Base-by-base conservation (phyloP, 192 early-diverging fungal genomes). In the Backusella tarrabulga region DNA sequence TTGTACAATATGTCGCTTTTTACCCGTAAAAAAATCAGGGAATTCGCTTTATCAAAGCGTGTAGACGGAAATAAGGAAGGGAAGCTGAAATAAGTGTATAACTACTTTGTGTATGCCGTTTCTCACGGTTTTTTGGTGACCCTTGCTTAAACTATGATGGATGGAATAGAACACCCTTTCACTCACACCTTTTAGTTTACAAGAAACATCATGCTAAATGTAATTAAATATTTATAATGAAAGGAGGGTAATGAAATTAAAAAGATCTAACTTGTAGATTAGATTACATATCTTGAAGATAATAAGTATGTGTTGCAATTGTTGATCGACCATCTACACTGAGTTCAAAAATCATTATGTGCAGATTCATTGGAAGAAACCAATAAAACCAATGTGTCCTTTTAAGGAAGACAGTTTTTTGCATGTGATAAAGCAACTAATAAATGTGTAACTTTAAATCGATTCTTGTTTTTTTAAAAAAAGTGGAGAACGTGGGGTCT, bases 361-460 rank as follows among this genome's bases (percentile, higher is more conserved):
- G 46, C 46, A 50, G 46, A 50, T 50, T 50, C 46, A 50, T 50
- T 50, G 46, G 46, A 50, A 50, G 46, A 50, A n/a, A n/a, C 19
- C 46, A 50, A 50, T 50, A 38, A 38, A 70, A 34, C 34, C 21
- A 41, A 41, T 70, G 38, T 70, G 68, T 41, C 34, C 68, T 70
- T 38, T 70, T 68, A 68, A 36, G 29, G 67, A 35, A 36, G 67
- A 36, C 34, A 68, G 63, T 4, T 63, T 54, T 29, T 63, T 44
- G 29, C 71, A 72, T 72, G 71, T 72, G 71, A 72, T 72, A 72
- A 50, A 46, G 19, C 19, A 70, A 70, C 6, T 17, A 35, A 12
- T 70, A 38, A 6, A 23, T 15, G 71, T 72, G 71, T 72, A 46
- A 72, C 71, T 9, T 72, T 32, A 50, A 40, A 29, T 23, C 34